phyloP scores from a whole-genome alignment of 129 eudicot genomes.

The carrot (Daucus carota) region DH1_v3.0 NC_030386.2:21521501-21522000 shows the following conservation, averaged over 20 bases:
- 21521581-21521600: not conserved
- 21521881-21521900: not conserved
- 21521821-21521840: not conserved
- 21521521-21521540: not conserved
- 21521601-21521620: not conserved
- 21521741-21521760: not conserved
- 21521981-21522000: conserved; percentile 77
- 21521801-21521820: not conserved
- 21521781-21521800: not conserved
- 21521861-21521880: not conserved
- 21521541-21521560: not conserved
- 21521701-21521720: not conserved
- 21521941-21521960: conserved; percentile 89
- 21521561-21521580: not conserved
- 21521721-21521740: not conserved
- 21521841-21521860: not conserved
- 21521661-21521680: not conserved
- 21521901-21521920: conserved; percentile 1
- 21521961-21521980: conserved; percentile 92
- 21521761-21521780: not conserved
- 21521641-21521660: not conserved
- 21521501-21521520: not conserved
- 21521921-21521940: conserved; percentile 67
- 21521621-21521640: too few species aligned
- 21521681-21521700: not conserved